Conservation (phyloP, 2,329 filamentous ascomycete genomes). For the Cytospora paraplurivora region DNA sequence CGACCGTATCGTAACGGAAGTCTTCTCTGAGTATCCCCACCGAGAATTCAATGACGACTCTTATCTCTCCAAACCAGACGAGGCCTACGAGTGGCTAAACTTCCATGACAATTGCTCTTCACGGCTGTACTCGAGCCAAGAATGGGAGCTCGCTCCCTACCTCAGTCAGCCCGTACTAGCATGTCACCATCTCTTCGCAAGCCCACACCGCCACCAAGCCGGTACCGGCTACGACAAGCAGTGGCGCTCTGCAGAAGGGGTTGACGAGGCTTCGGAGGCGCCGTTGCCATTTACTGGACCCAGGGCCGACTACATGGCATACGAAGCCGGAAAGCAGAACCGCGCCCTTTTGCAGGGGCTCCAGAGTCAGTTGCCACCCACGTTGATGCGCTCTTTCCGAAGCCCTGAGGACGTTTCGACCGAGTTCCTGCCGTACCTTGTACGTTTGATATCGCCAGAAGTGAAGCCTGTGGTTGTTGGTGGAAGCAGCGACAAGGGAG, state of each 20-base stretch:
- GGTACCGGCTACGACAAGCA: constrained; percentile 47
- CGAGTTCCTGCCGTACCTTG: constrained; percentile 82
- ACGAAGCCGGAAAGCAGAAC: constrained; percentile 80
- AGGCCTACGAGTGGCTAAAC: constrained; percentile 91
- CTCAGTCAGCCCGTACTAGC: constrained; percentile 83
- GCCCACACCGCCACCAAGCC: constrained; percentile 57
- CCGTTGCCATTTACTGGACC: constrained; percentile 78
- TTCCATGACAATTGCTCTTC: constrained; percentile 87
- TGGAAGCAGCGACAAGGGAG: constrained; percentile 61
- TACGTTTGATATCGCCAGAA: constrained; percentile 82
- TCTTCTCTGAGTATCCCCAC: constrained; percentile 83
- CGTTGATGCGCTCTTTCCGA: constrained; percentile 75
- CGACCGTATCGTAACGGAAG: constrained; percentile 77
- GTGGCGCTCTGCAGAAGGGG: constrained; percentile 46
- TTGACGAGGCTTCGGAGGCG: constrained; percentile 53
- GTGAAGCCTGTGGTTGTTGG: constrained; percentile 86
- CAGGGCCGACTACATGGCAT: constrained; percentile 77
- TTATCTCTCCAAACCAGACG: constrained; percentile 82
- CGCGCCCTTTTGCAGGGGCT: constrained; percentile 72
- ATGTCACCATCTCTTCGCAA: constrained; percentile 89
- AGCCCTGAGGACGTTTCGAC: constrained; percentile 75
- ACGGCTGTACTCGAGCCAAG: constrained; percentile 78
- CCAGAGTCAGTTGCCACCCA: constrained; percentile 70
- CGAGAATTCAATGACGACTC: constrained; percentile 93
- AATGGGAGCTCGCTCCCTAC: constrained; percentile 90